Percentiles rank a stretch among this genome's conserved stretches.
Evolutionary conservation across 2,329 filamentous ascomycete genomes (phyloP).

Genomic region (Septoria linicola): DNA sequence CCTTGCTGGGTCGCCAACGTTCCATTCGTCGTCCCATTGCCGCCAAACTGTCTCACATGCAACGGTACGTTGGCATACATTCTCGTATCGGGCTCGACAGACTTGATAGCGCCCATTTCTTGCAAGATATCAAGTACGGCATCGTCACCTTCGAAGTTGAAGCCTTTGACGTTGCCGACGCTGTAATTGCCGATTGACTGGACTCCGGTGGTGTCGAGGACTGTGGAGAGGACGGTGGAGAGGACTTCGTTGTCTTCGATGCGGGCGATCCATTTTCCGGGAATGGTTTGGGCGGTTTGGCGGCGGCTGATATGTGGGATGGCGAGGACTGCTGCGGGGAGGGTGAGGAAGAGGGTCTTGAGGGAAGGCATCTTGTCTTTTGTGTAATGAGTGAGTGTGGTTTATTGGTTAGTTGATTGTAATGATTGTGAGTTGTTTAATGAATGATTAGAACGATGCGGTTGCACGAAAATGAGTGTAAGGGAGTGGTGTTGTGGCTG

Average conservation of each 20-base stretch:
- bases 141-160: conserved; percentile 40
- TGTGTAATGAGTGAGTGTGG: conserved; percentile 9
- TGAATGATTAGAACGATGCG: conserved; percentile 9
- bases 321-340: conserved; percentile 12
- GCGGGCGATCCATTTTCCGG: conserved; percentile 24
- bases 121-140: conserved; percentile 36
- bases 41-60: not conserved
- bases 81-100: conserved; percentile 43
- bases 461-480: not conserved
- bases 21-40: conserved; percentile 11
- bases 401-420: no score
- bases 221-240: conserved; percentile 17
- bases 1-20: conserved; percentile 16
- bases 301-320: conserved; percentile 19
- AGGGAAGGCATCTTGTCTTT: conserved; percentile 5
- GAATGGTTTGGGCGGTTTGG: conserved; percentile 21
- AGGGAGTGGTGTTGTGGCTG: conserved; percentile 1
- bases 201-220: conserved; percentile 19
- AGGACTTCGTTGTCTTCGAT: conserved; percentile 19
- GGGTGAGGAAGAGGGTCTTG: conserved; percentile 6
- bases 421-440: no score
- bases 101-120: conserved; percentile 36
- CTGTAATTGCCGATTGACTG: conserved; percentile 37
- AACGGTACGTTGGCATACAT: conserved; percentile 35
- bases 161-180: conserved; percentile 41